These are phyloP conservation scores for Mycena citricolor DNA, from an alignment of 1,284 basidiomycete species.

Conservation along the genomic window DNA sequence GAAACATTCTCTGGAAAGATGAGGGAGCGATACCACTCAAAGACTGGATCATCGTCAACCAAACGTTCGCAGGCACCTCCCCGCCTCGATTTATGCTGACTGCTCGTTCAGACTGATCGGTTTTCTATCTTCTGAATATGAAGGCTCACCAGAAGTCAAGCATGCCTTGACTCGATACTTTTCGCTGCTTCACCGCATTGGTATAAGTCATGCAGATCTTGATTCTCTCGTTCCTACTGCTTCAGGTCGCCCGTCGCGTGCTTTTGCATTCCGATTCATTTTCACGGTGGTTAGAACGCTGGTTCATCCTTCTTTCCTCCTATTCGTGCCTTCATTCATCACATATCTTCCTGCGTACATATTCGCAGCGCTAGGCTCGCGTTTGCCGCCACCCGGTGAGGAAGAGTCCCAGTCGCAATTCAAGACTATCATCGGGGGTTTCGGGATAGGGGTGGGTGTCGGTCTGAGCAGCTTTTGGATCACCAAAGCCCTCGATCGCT, in stretches of 20 bases:
- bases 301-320: constrained; percentile 26
- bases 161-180: constrained; percentile 55
- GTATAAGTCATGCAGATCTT: constrained; percentile 55
- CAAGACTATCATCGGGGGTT: constrained; percentile 41
- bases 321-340: constrained; percentile 37
- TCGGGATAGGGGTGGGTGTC: constrained; percentile 36
- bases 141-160: constrained; percentile 30
- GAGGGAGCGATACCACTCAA: constrained; percentile 47
- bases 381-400: constrained; percentile 36
- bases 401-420: constrained; percentile 45
- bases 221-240: constrained; percentile 28
- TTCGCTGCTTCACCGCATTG: constrained; percentile 53
- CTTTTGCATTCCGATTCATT: constrained; percentile 20
- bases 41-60: constrained; percentile 55
- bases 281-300: constrained; percentile 25
- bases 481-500: too few relatives aligned
- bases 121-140: constrained; percentile 14
- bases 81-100: constrained; percentile 12
- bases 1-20: constrained; percentile 58
- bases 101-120: constrained; percentile 13
- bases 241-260: constrained; percentile 5
- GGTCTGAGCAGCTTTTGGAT: constrained; percentile 20
- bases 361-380: constrained; percentile 30
- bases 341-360: constrained; percentile 40
- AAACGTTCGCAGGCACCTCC: constrained; percentile 45